phyloP scores from a whole-genome alignment of 768 basidiomycete genomes.

The Lactarius quietus region DNA sequence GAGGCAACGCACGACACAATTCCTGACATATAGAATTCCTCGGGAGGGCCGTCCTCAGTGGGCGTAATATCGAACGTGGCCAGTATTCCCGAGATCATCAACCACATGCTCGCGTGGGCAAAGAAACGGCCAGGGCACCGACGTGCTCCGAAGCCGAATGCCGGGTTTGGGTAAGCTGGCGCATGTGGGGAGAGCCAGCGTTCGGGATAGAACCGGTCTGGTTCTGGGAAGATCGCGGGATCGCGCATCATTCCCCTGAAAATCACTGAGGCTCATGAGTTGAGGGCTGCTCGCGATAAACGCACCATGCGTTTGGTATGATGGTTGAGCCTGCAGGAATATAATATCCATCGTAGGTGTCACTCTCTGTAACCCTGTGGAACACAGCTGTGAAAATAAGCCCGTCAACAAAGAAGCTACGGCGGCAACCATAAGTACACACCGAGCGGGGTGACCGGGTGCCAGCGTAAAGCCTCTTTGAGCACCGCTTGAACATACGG shows the following conservation, averaged over 20 bases:
- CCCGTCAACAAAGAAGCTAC: no score
- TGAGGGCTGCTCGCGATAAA: no score
- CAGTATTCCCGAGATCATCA: not conserved
- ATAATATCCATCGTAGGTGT: not conserved
- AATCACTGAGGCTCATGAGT: not conserved
- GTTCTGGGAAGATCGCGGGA: not conserved
- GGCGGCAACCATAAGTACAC: not conserved
- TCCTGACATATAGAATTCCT: no score
- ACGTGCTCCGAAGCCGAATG: not conserved
- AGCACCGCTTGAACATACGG: constrained; percentile 1
- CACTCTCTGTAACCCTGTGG: not conserved
- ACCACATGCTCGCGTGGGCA: not conserved
- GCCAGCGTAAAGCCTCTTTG: not conserved
- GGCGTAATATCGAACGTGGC: not conserved
- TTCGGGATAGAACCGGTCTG: not conserved
- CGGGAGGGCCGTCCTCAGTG: not conserved
- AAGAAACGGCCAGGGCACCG: not conserved
- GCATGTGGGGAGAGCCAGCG: not conserved
- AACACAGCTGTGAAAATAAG: not conserved
- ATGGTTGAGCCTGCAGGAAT: not conserved
- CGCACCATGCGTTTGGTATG: not conserved
- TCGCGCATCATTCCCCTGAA: not conserved
- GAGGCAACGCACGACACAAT: no score
- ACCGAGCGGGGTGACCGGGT: not conserved
- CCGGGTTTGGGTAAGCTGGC: not conserved